Percentiles rank a stretch among this genome's conserved stretches.
These are phyloP conservation scores for Alternaria triticimaculans DNA, from an alignment of 2,329 filamentous ascomycete species.

Conservation along the genomic window DNA sequence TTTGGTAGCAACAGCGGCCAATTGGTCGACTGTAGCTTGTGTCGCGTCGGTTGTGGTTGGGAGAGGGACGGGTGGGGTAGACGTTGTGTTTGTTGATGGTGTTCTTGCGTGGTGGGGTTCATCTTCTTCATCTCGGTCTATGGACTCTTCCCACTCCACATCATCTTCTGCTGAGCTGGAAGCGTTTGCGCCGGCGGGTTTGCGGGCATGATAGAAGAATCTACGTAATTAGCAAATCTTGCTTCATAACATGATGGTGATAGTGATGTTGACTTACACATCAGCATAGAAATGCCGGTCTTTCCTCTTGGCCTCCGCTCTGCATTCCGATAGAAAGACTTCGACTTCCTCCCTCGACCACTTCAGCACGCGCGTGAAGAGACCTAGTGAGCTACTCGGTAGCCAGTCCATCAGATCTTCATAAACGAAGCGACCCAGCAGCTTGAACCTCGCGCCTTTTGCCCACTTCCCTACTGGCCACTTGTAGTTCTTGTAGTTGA, in stretches of 20 bases:
- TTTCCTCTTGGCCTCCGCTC: conserved; percentile 34
- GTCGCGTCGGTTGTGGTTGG: neutral
- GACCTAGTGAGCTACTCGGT: conserved; percentile 29
- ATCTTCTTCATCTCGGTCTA: conserved; percentile 33
- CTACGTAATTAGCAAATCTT: conserved; percentile 16
- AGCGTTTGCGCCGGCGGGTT: conserved; percentile 14
- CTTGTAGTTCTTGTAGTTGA: conserved; percentile 38
- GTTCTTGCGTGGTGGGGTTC: neutral
- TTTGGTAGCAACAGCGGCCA: neutral
- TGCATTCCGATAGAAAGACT: conserved; percentile 35
- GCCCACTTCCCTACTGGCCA: conserved; percentile 44
- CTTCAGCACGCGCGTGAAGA: conserved; percentile 38
- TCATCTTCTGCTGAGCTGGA: conserved; percentile 7
- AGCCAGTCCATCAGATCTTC: conserved; percentile 40
- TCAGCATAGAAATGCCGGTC: conserved; percentile 37
- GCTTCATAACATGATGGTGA: too few relatives aligned
- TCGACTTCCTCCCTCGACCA: conserved; percentile 40
- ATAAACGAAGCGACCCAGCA: conserved; percentile 33
- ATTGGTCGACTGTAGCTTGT: neutral
- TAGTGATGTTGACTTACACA: conserved; percentile 19
- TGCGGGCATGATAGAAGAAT: conserved; percentile 35
- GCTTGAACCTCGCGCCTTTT: conserved; percentile 38
- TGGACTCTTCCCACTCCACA: conserved; percentile 27
- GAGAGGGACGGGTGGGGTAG: neutral
- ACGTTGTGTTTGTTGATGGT: neutral